Percentiles rank a stretch among this genome's conserved stretches.
Conservation (phyloP, 2,329 filamentous ascomycete genomes). For the Thelonectria olida region DNA sequence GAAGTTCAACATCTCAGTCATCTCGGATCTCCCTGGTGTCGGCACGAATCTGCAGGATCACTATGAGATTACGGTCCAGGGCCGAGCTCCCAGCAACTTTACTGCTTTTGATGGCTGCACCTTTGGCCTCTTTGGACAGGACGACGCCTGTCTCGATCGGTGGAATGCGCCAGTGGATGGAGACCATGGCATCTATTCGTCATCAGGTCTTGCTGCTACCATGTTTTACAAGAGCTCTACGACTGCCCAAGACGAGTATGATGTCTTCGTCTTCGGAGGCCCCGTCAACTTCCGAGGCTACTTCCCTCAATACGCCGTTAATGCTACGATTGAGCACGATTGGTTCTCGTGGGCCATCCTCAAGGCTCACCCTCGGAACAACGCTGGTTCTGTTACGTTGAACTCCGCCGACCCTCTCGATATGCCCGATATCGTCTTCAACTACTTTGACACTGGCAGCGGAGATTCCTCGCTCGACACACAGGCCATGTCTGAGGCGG, state of each 20-base stretch:
- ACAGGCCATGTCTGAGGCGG: slow-evolving; percentile 64
- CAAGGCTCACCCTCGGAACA: slow-evolving; percentile 71
- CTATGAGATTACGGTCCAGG: slow-evolving; percentile 53
- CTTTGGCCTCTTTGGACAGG: slow-evolving; percentile 39
- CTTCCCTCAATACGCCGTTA: slow-evolving; percentile 62
- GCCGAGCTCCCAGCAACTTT: slow-evolving; percentile 37
- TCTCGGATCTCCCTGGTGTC: slow-evolving; percentile 65
- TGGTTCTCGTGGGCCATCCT: slow-evolving; percentile 56
- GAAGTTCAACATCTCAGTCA: slow-evolving; percentile 51
- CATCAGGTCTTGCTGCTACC: slow-evolving; percentile 62
- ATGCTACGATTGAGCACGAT: slow-evolving; percentile 53
- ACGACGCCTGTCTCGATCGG: slow-evolving; percentile 49
- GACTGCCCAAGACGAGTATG: slow-evolving; percentile 51
- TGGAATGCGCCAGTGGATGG: slow-evolving; percentile 43
- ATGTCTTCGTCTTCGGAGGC: slow-evolving; percentile 64
- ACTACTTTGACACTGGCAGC: slow-evolving; percentile 64
- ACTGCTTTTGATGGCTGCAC: slow-evolving; percentile 43
- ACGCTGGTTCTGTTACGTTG: slow-evolving; percentile 69
- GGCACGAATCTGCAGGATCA: slow-evolving; percentile 69
- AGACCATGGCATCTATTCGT: slow-evolving; percentile 47
- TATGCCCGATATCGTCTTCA: slow-evolving; percentile 69
- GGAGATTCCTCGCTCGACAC: slow-evolving; percentile 58
- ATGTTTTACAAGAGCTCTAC: slow-evolving; percentile 50
- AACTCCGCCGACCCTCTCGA: slow-evolving; percentile 70
- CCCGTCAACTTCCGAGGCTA: slow-evolving; percentile 65